Evolutionary conservation across 345 rosid genomes (phyloP).

Genomic region (Gossypium rotundifolium): DNA sequence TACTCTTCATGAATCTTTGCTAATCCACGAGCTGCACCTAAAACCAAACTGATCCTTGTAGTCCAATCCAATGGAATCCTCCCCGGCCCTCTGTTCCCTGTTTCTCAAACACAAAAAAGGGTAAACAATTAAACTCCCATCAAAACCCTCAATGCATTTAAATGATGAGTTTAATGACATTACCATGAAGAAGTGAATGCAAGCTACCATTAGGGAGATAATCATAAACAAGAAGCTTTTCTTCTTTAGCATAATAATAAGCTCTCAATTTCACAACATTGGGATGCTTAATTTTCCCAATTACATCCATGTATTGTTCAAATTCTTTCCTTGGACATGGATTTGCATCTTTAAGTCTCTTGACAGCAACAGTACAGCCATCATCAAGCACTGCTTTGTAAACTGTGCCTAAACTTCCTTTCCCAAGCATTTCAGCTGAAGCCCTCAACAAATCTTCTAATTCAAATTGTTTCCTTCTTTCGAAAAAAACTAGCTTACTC

Average conservation of each 20-base stretch:
- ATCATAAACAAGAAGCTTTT: constrained; percentile 88
- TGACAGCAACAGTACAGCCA: constrained; percentile 75
- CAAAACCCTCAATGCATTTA: neutral
- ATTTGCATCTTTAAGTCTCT: constrained; percentile 83
- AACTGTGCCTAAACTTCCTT: constrained; percentile 86
- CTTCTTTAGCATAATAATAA: constrained; percentile 88
- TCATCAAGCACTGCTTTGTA: constrained; percentile 88
- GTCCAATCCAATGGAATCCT: constrained; percentile 98
- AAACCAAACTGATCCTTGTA: constrained; percentile 76
- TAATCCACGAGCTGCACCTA: constrained; percentile 88
- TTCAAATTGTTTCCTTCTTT: constrained; percentile 70
- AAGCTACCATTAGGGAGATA: constrained; percentile 87
- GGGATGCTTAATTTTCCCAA: constrained; percentile 73
- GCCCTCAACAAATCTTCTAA: constrained; percentile 82
- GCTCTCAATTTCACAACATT: constrained; percentile 75
- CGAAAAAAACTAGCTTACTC: constrained; percentile 78
- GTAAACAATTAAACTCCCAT: neutral
- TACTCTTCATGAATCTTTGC: constrained; percentile 76
- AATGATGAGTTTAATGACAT: neutral
- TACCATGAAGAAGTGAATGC: constrained; percentile 85
- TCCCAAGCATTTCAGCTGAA: constrained; percentile 96
- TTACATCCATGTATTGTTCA: constrained; percentile 87
- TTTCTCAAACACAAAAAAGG: neutral
- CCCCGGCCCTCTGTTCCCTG: constrained; percentile 83
- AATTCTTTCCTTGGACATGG: constrained; percentile 88